Conservation (phyloP, 192 early-diverging fungal genomes). For the Geranomyces variabilis region DNA sequence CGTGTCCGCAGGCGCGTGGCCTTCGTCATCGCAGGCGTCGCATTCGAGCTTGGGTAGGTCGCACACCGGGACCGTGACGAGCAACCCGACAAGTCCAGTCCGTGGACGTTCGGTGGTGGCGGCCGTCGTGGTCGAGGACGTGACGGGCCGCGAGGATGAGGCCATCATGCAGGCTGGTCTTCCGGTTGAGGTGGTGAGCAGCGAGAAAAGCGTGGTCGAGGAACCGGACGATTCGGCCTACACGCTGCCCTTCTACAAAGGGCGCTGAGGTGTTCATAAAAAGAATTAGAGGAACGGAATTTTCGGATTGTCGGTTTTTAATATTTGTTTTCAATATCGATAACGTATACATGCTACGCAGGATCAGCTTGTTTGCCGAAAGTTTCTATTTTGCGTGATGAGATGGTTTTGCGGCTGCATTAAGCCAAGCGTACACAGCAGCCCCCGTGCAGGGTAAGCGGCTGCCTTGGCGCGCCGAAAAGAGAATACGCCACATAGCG, state of each 20-base stretch:
- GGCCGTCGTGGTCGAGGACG: slow-evolving; percentile 18
- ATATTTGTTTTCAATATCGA: too few species aligned
- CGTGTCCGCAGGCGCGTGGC: background rate
- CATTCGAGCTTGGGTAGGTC: background rate
- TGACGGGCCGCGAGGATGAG: slow-evolving; percentile 19
- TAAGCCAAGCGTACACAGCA: too few species aligned
- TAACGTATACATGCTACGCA: too few species aligned
- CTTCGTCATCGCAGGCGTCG: background rate
- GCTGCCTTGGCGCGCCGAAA: too few species aligned
- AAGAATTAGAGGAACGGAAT: background rate
- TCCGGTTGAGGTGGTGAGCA: slow-evolving; percentile 5
- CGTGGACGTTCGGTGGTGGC: background rate
- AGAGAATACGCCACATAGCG: too few species aligned
- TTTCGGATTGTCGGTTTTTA: too few species aligned
- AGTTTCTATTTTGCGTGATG: too few species aligned
- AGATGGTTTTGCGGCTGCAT: too few species aligned
- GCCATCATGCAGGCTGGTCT: slow-evolving; percentile 14
- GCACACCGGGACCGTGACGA: background rate
- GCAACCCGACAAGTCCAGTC: background rate
- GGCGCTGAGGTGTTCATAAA: too few species aligned
- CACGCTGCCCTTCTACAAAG: background rate
- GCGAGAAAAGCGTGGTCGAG: slow-evolving; percentile 12
- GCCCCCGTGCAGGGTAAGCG: too few species aligned
- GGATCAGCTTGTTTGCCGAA: too few species aligned
- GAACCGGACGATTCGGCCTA: slow-evolving; percentile 11